phyloP scores from a whole-genome alignment of 2,329 filamentous ascomycete species.

The Byssochlamys sp. region DNA sequence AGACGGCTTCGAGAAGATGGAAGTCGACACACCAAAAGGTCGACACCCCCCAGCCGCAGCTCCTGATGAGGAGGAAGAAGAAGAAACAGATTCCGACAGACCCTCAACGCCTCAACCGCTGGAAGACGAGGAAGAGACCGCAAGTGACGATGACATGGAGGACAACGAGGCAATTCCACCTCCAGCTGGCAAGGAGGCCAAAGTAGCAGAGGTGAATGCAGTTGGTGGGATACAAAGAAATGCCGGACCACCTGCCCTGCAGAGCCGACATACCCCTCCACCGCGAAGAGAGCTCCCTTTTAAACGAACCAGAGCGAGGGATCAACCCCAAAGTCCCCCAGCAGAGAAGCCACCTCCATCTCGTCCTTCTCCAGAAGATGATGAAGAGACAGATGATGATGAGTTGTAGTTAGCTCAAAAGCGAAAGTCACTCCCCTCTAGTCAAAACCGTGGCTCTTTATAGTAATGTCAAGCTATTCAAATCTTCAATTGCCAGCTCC shows the following conservation, averaged over 20 bases:
- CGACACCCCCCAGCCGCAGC: conserved; percentile 1
- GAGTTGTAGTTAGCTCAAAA: conserved; percentile 20
- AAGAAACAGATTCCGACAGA: conserved; percentile 18
- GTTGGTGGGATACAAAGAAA: conserved; percentile 1
- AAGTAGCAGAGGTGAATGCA: not conserved
- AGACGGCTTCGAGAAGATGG: conserved; percentile 30
- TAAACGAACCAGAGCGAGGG: conserved; percentile 9
- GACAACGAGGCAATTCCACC: not conserved
- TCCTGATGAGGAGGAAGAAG: conserved; percentile 1
- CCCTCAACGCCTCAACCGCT: conserved; percentile 22
- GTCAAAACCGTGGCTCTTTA: not conserved
- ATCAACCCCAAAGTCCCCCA: not conserved
- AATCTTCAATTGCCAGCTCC: not conserved
- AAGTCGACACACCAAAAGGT: conserved; percentile 16
- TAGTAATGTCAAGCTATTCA: not conserved
- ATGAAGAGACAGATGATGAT: conserved; percentile 33
- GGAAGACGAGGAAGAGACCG: conserved; percentile 22
- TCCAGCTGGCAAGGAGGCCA: not conserved
- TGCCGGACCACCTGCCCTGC: conserved; percentile 4
- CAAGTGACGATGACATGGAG: conserved; percentile 21
- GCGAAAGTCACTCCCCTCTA: not conserved
- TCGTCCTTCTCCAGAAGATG: not conserved
- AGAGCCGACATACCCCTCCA: conserved; percentile 19
- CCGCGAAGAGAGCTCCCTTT: conserved; percentile 37
- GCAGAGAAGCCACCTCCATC: not conserved